A percentile compares a stretch with the other conserved stretches of the same genome.
These are phyloP conservation scores for Pilasporangium apinafurcum DNA, from an alignment of 352 stramenopile genomes.

Conservation along the genomic window DNA sequence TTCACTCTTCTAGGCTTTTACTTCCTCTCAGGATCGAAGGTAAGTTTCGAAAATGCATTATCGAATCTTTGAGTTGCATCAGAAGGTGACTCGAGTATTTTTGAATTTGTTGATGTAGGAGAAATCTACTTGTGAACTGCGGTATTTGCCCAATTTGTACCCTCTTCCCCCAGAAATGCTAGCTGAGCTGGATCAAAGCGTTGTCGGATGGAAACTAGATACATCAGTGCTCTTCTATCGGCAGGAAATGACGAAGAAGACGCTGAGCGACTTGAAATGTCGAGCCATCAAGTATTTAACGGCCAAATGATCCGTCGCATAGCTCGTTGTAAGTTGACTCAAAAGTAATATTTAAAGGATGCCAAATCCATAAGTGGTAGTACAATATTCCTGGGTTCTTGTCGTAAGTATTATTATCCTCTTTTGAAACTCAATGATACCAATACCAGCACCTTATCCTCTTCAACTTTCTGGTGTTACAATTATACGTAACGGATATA, in stretches of 20 bases:
- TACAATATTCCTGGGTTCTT: too few relatives aligned
- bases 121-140: slow-evolving; percentile 19
- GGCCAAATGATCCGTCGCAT: background rate
- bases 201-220: slow-evolving; percentile 21
- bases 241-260: slow-evolving; percentile 2
- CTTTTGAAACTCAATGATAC: too few relatives aligned
- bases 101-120: slow-evolving; percentile 10
- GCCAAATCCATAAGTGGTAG: too few relatives aligned
- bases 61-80: background rate
- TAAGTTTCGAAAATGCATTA: slow-evolving; percentile 3
- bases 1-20: slow-evolving; percentile 55
- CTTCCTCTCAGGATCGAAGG: slow-evolving; percentile 27
- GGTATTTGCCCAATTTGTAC: slow-evolving; percentile 57
- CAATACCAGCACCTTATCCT: too few relatives aligned
- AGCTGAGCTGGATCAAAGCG: slow-evolving; percentile 31
- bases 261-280: slow-evolving; percentile 22
- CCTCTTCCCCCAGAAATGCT: slow-evolving; percentile 55
- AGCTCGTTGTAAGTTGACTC: too few relatives aligned
- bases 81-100: slow-evolving; percentile 1
- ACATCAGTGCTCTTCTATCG: slow-evolving; percentile 10
- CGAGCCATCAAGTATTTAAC: slow-evolving; percentile 6
- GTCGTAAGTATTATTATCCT: too few relatives aligned
- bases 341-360: too few relatives aligned
- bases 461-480: too few relatives aligned
- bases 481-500: too few relatives aligned